Evolutionary conservation across 2,329 filamentous ascomycete genomes (phyloP), one percentile per base, ranked within the genome.

Genomic region (Arthrinium phaeospermum): DNA sequence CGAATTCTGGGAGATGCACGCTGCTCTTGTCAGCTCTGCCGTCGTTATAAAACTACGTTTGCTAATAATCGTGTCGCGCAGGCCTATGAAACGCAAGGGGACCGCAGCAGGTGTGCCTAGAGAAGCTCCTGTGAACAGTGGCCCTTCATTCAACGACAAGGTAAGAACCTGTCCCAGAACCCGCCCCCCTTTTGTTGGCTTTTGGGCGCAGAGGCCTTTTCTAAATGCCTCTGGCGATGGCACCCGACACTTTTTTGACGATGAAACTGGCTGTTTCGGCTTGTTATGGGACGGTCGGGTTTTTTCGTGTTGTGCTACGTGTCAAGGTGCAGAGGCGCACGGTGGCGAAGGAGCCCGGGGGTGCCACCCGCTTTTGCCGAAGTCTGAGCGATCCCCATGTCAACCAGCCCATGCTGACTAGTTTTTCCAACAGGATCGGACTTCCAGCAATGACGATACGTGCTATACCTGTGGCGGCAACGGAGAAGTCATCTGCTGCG

Each of bases 401-500:
- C 57, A 64, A 76, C 77, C 75, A 77, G 74, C 75, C 67, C 71
- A 72, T 77, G 78, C 79, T 82, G 86, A 34, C 47, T n/a, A 22
- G 16, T 27, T 49, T 34, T n/a, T 46, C 41, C 14, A 22, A 64
- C 57, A 64, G 57, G 57, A 64, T 64, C 57, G 57, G 19, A 64
- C 57, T 64, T 68, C 67, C 4, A 68, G 46, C 74, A 97, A 97
- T 82, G 94, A 96, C 81, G 96, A 98, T 81, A 92, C 93, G 79
- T 99, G 96, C 85, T 92, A 92, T 74, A 91, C 94, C 67, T 99
- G 96, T 84, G 91, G 92, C 78, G 93, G 93, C 75, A 93, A 91
- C 76, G 96, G 96, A 72, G 91, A 94, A 77, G 89, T 99, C 75
- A 88, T 98, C 75, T 98, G 95, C 84, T 99, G 96, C 82, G 96